A percentile compares a stretch with the other conserved stretches of the same genome.
Conservation (phyloP, 306 rosid genomes). For the Astragalus glycyphyllos region DNA sequence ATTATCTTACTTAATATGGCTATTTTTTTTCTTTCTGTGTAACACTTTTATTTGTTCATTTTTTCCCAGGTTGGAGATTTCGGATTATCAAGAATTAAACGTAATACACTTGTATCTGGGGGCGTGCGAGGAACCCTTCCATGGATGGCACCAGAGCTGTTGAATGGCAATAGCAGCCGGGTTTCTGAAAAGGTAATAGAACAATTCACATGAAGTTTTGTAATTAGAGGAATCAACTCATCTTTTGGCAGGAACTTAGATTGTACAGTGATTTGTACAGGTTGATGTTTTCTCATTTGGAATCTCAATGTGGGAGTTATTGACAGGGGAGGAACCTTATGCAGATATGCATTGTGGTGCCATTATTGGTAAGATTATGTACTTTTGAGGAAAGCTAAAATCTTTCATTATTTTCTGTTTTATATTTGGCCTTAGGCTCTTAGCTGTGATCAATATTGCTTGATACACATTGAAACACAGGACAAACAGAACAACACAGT, state of each 20-base stretch:
- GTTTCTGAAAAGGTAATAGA: constrained; percentile 89
- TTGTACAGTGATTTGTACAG: constrained; percentile 50
- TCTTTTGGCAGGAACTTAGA: constrained; percentile 32
- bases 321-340: constrained; percentile 95
- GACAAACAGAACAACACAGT: no score
- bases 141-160: constrained; percentile 97
- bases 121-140: constrained; percentile 99
- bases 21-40: constrained; percentile 4
- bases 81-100: constrained; percentile 88
- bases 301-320: constrained; percentile 92
- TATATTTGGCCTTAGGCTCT: constrained; percentile 32
- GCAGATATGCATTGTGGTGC: constrained; percentile 98
- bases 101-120: constrained; percentile 88
- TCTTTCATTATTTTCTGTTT: not conserved
- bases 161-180: constrained; percentile 76
- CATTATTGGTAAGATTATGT: constrained; percentile 73
- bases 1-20: no score
- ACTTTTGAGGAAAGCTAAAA: not conserved
- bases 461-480: no score
- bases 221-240: constrained; percentile 18
- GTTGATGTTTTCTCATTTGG: constrained; percentile 97
- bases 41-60: constrained; percentile 4
- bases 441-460: constrained; percentile 23
- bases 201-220: constrained; percentile 18
- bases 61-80: constrained; percentile 86